Evolutionary conservation across 352 stramenopile genomes (phyloP), one percentile per base, ranked within the genome.

Genomic region (Phytophthora sansomeana): DNA sequence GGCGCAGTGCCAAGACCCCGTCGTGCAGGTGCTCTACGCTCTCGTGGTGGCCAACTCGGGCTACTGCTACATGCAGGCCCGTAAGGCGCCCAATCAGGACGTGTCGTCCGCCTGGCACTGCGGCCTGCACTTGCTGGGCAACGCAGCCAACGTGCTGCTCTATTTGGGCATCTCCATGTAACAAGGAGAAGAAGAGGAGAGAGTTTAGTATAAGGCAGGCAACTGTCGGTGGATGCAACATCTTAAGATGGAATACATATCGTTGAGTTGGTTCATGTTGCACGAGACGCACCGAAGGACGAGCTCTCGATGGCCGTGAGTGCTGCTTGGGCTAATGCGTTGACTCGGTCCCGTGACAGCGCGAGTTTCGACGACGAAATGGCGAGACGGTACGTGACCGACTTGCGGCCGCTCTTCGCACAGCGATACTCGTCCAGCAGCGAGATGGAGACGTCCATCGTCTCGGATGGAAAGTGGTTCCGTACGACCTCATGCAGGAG

Each of bases 31-130:
- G 17, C 59, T 81, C 30, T 95, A 93, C 58, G 67, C 80, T 24
- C 63, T 90, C 19, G 82, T 90, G 55, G 63, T 91, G n/a, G 56
- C 66, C 69, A 89, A 93, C 65, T 87, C 75, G 6, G 80, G 68
- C 30, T 91, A 82, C 70, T 93, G 84, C 77, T 95, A 95, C 74
- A 44, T 80, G 14, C 77, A 84, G 47, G 86, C 86, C 21, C 82
- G 86, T 35, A 73, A 82, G 42, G 67, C 84, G 6, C 36, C 62
- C 5, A 83, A 86, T 68, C 81, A 91, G 65, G 68, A 95, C 75
- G 56, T 79, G 13, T 91, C 84, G 5, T 93, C 86, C 16, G 80
- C 77, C 6, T 95, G 86, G 86, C 86, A 95, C 74, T 91, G 85
- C 62, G 82, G 75, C 28, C 73, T 95, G 54, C 86, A 95, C 63